These are phyloP conservation scores for Annona squamosa DNA, from an alignment of 164 flowering plant species.

Conservation along the genomic window DNA sequence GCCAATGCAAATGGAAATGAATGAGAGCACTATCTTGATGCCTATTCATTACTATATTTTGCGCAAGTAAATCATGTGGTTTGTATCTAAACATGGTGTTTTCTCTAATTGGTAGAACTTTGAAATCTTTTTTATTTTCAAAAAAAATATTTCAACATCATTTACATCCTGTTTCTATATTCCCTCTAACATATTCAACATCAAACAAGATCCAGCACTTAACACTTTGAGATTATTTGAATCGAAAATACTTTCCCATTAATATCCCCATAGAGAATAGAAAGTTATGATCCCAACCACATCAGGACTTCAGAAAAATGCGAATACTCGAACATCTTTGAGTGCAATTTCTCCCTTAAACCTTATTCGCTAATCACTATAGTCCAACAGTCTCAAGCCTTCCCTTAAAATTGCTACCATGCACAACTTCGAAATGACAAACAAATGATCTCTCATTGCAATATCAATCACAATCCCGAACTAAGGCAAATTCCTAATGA, in stretches of 20 bases:
- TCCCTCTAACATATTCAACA: constrained; percentile 32
- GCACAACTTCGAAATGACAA: constrained; percentile 52
- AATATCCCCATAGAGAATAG: constrained; percentile 62
- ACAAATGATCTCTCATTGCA: constrained; percentile 61
- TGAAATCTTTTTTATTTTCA: constrained; percentile 3
- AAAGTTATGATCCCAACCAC: constrained; percentile 65
- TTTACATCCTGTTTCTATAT: constrained; percentile 6
- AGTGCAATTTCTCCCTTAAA: constrained; percentile 11
- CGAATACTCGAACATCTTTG: constrained; percentile 42
- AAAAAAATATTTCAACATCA: background rate
- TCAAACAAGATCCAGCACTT: constrained; percentile 28
- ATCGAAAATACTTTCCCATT: constrained; percentile 53
- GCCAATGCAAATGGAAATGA: too few species aligned
- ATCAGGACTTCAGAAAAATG: constrained; percentile 37
- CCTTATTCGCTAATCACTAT: constrained; percentile 1
- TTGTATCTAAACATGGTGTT: too few species aligned
- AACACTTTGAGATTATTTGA: constrained; percentile 48
- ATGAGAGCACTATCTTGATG: too few species aligned
- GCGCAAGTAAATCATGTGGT: too few species aligned
- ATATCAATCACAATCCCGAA: constrained; percentile 73
- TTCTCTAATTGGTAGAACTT: too few species aligned
- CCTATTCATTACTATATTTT: too few species aligned
- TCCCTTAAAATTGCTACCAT: constrained; percentile 55
- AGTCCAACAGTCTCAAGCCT: constrained; percentile 27
- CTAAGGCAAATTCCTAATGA: constrained; percentile 50